Evolutionary conservation across 1,284 basidiomycete species (phyloP), one percentile per base, ranked within the genome.

Genomic region (Heterobasidion occidentale): DNA sequence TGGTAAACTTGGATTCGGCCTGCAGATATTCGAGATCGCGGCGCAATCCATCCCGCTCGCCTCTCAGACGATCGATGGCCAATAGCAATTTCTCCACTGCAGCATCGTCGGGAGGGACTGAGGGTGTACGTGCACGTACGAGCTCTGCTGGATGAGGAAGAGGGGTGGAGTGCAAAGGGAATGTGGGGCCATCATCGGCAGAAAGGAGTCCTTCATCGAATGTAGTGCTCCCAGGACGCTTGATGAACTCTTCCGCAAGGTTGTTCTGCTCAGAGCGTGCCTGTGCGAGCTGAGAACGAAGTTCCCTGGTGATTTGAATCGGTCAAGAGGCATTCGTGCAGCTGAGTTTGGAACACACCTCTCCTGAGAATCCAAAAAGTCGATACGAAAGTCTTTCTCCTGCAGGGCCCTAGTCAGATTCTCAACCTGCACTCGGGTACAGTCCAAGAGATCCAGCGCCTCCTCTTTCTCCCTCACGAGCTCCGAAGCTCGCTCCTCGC

Each of bases 11-110:
- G 35, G 81, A 78, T 68, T 93, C 90, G n/a, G 77, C 75, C 61
- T 86, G 78, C 47, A 86, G 71, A 70, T 90, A 93, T 46, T 88
- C 78, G 14, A 92, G 67, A 56, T 84, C 78, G 15, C 83, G 77
- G 56, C 78, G 77, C n/a, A 90, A 74, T 45, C 73, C 74, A 61
- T 93, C 85, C 8, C 90, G 77, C 63, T 93, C 90, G 3, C 67
- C 66, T 14, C 91, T 83, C 34, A 92, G 70, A 36, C 88, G 81
- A 17, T 80, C 78, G 49, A 91, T 76, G 3, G 86, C 79, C 44
- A 70, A 70, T 47, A 90, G 72, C 35, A 90, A 73, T 42, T 76
- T 77, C 57, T 78, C 78, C 36, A 88, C 74, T 9, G 62, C 52
- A 33, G 63, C 38, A 9, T 63, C 59, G 19, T 60, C 55, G 17